Conservation (phyloP, 352 stramenopile species). For the Pseudoperonospora humuli region DNA sequence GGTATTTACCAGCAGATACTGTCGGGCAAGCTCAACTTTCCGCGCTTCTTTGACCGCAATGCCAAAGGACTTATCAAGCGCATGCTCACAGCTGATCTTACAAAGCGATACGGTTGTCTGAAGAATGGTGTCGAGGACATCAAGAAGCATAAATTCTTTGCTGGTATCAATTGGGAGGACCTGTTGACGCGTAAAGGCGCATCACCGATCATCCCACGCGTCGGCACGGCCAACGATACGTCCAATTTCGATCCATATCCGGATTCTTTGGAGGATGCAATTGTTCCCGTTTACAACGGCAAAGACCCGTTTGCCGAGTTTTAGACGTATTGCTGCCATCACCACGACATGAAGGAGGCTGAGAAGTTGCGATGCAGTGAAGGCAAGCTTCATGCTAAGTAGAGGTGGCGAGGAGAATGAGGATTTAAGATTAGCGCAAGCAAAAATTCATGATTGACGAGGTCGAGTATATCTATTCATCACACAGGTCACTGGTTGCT, state of each 20-base stretch:
- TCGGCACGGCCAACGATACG: slow-evolving; percentile 89
- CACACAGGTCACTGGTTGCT: slow-evolving; percentile 7
- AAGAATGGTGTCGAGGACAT: slow-evolving; percentile 94
- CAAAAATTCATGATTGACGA: slow-evolving; percentile 24
- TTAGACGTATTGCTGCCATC: slow-evolving; percentile 39
- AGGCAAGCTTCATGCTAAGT: slow-evolving; percentile 8
- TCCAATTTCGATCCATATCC: slow-evolving; percentile 97
- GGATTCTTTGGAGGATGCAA: slow-evolving; percentile 86
- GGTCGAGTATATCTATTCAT: slow-evolving; percentile 34
- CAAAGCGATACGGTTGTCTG: slow-evolving; percentile 94
- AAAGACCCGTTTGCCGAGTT: slow-evolving; percentile 91
- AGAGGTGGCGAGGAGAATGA: slow-evolving; percentile 5
- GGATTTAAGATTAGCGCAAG: slow-evolving; percentile 8
- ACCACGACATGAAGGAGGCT: slow-evolving; percentile 3
- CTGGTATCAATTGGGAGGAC: slow-evolving; percentile 87
- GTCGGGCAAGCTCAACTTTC: slow-evolving; percentile 92
- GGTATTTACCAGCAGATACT: slow-evolving; percentile 95
- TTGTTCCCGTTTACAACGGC: slow-evolving; percentile 88
- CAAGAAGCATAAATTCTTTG: slow-evolving; percentile 96
- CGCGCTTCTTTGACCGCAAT: slow-evolving; percentile 91
- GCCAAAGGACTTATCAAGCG: slow-evolving; percentile 96
- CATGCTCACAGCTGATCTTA: slow-evolving; percentile 93
- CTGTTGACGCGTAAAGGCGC: slow-evolving; percentile 85
- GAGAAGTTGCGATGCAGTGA: slow-evolving; percentile 1
- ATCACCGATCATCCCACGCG: slow-evolving; percentile 90